Base-by-base conservation (phyloP, 345 rosid species). In the Melaleuca quinquenervia region DNA sequence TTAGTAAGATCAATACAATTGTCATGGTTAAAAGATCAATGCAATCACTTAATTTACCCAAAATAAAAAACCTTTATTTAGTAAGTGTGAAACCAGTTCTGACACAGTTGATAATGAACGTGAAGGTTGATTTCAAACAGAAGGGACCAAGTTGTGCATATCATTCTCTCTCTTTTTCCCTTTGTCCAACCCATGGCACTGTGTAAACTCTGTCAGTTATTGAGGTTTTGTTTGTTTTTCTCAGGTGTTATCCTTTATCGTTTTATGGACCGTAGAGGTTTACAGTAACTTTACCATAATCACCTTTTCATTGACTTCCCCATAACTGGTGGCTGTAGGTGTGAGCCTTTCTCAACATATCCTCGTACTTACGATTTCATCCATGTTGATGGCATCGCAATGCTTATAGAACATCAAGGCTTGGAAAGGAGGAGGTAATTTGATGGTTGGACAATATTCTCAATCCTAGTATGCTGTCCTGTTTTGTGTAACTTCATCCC, bases 271-370 rank as follows among this genome's bases (percentile, higher is more conserved):
- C 82, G 44, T 88, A 84, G 12, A 32, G 41, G 75, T 87, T 83
- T 82, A 16, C 56, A 13, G 85, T 87, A 50, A 27, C 55, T 16
- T 52, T 50, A 82, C 84, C 84, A 36, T 70, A 36, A 9, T 20
- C 11, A 55, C 54, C 27, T 49, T 8, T 82, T 45, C 29, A 24
- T 86, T 58, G 50, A 86, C 60, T 49, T 48, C 11, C 10, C 36
- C 62, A 10, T 49, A 29, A 45, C 14, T 88, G 51, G 16, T 89
- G 89, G 54, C 84, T 82, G 87, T 86, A 96, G 99, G 99, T 97
- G 99, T 87, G 99, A 97, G 83, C 98, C 99, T 29, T 97, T 96
- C 92, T 97, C 99, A 87, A 97, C 99, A 36, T 97, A 97, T 92
- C 99, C 99, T 26, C 98, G 99, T 20, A 92, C 97, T 22, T 97